Percentiles rank a stretch among this genome's conserved stretches.
Conservation (phyloP, 805 yeast genomes). For the Wickerhamomyces subpelliculosus region DNA sequence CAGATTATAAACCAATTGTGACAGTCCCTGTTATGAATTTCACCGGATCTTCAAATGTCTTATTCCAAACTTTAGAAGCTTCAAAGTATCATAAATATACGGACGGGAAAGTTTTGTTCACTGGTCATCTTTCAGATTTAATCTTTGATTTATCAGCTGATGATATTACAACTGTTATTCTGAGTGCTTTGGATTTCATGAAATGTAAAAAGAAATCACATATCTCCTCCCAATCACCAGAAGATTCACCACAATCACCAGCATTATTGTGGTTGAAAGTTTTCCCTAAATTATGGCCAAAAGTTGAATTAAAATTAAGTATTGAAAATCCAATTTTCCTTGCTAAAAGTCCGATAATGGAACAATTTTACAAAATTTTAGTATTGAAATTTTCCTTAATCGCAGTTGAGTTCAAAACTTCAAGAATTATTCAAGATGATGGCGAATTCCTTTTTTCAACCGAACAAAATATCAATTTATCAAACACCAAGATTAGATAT, state of each 20-base stretch:
- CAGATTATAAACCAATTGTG: constrained; percentile 13
- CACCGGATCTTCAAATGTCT: constrained; percentile 32
- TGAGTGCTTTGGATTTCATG: constrained; percentile 16
- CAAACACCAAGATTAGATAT: constrained; percentile 10
- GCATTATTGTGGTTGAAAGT: background rate
- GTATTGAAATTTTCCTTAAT: constrained; percentile 21
- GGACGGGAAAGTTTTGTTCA: constrained; percentile 28
- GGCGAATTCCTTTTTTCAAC: constrained; percentile 14
- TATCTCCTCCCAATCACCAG: too few relatives aligned
- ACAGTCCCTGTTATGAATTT: constrained; percentile 20
- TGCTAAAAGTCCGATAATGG: constrained; percentile 24
- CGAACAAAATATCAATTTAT: constrained; percentile 9
- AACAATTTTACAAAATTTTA: constrained; percentile 24
- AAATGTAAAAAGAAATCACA: constrained; percentile 3
- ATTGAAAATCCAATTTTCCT: constrained; percentile 33
- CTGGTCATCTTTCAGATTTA: constrained; percentile 36
- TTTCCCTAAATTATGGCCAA: constrained; percentile 24
- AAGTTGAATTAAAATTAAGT: constrained; percentile 27
- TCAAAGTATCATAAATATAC: constrained; percentile 14
- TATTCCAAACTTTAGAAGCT: constrained; percentile 27
- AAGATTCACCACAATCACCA: background rate
- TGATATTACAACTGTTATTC: constrained; percentile 29
- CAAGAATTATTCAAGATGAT: constrained; percentile 17
- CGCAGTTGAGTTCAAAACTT: constrained; percentile 11
- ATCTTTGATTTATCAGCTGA: constrained; percentile 36